phyloP scores from a whole-genome alignment of 306 rosid genomes.

The Prunus salicina region DNA sequence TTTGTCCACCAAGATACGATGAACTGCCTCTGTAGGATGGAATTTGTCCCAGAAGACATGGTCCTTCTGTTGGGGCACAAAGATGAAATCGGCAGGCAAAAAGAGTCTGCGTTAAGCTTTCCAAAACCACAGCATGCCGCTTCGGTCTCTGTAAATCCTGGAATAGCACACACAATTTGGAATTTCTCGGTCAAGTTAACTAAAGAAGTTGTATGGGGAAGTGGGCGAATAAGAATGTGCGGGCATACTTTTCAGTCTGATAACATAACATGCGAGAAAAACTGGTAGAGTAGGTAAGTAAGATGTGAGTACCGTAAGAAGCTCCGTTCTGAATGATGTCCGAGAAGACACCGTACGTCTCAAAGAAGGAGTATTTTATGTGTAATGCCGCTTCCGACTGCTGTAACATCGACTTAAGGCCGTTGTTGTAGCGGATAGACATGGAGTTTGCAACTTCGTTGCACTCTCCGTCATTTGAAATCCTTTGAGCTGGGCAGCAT shows the following conservation, averaged over 20 bases:
- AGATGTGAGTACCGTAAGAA: constrained; percentile 39
- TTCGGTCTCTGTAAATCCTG: constrained; percentile 65
- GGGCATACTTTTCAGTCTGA: no score
- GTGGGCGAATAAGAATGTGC: no score
- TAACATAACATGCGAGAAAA: background rate
- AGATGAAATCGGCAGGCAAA: constrained; percentile 47
- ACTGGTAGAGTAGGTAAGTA: background rate
- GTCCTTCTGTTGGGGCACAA: constrained; percentile 56
- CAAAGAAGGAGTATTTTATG: constrained; percentile 44
- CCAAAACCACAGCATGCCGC: constrained; percentile 87
- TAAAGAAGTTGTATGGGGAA: background rate
- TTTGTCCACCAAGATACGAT: constrained; percentile 33
- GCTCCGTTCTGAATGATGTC: constrained; percentile 38
- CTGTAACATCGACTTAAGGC: constrained; percentile 49
- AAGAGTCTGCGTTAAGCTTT: constrained; percentile 37
- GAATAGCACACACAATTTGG: background rate
- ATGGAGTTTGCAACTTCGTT: constrained; percentile 35
- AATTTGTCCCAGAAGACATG: constrained; percentile 76
- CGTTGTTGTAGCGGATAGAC: constrained; percentile 40
- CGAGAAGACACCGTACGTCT: constrained; percentile 33
- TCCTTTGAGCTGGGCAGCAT: constrained; percentile 58
- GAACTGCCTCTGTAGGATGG: constrained; percentile 70
- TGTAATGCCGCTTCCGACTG: constrained; percentile 36
- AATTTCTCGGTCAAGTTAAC: background rate
- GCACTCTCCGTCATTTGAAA: constrained; percentile 37